phyloP scores from a whole-genome alignment of 306 rosid genomes.

The Cucurbita pepo region DNA sequence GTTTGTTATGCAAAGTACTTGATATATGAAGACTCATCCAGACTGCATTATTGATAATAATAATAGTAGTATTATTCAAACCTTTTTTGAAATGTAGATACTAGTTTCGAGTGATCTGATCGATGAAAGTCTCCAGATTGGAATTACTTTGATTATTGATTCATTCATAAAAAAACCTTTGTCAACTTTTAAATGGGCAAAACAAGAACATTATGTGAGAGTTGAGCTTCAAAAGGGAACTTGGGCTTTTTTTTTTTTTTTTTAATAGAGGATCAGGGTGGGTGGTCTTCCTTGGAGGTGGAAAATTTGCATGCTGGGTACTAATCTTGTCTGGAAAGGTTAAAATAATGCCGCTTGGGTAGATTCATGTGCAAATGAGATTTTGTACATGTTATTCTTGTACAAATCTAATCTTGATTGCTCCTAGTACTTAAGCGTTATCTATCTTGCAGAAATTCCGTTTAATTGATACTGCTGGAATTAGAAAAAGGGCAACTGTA shows the following conservation, averaged over 20 bases:
- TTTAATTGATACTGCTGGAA: constrained; percentile 95
- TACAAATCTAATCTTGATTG: not conserved
- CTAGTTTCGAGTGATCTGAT: too few species aligned
- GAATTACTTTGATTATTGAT: too few species aligned
- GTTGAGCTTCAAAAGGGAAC: too few species aligned
- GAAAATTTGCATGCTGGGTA: not conserved
- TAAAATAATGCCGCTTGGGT: not conserved
- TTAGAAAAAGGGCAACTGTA: constrained; percentile 67
- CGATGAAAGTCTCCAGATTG: too few species aligned
- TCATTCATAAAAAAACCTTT: too few species aligned
- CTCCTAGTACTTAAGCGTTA: not conserved
- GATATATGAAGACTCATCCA: not conserved
- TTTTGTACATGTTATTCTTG: not conserved
- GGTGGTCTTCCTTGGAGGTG: too few species aligned
- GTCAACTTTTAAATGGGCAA: too few species aligned
- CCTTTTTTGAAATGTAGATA: too few species aligned
- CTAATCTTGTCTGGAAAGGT: not conserved
- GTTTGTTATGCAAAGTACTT: not conserved
- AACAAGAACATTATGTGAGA: too few species aligned
- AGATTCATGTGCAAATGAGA: not conserved
- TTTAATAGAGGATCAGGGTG: not conserved
- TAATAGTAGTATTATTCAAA: too few species aligned
- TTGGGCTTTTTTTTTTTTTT: not conserved
- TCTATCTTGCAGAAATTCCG: constrained; percentile 50
- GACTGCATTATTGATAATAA: not conserved